Evolutionary conservation across 768 basidiomycete genomes (phyloP), one percentile per base, ranked within the genome.

Genomic region (Amyloporia xantha): DNA sequence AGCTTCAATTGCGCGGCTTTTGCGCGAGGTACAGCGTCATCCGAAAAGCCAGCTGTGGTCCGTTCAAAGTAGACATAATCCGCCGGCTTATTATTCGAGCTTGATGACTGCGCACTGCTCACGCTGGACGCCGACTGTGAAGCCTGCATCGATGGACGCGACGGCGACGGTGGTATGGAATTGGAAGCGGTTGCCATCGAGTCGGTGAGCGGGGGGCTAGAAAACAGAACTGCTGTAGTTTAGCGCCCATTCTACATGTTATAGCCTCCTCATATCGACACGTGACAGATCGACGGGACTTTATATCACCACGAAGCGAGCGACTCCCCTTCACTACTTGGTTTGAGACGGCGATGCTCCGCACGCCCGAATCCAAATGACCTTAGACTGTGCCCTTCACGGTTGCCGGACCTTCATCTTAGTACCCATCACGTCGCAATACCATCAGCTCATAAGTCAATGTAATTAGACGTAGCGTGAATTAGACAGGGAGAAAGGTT

Each of bases 41-140:
- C 84, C 5, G 88, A 86, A 66, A 95, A 91, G 30, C 78, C 79
- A 43, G 72, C 65, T 2, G 84, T 77, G 38, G 77, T 84, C 53
- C 95, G 78, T 58, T 94, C 85, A 66, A 99, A 99, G 69, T 89
- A 91, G 42, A 96, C 91, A 71, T 97, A 94, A 76, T 94, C 92
- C 67, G 69, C 61, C 11, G 70, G 69, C 57, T 76, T 75, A 27
- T 61, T 60, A 48, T 64, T 44, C 55, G 60, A 40, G 21, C 40
- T 40, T 13, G 61, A 49, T 11, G 62, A 56, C 23, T 58, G 45
- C 6, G 52, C 40, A 44, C 52, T 55, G 47, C 25, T 49, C 25
- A 56, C 51, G 51, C 53, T 58, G 21, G 59, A 56, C 12, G 62
- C 55, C 24, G 61, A 61, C 50, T 59, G 55, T 21, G 60, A 63